A percentile compares a stretch with the other conserved stretches of the same genome.
Evolutionary conservation across 2,329 filamentous ascomycete genomes (phyloP).

Genomic region (Colletotrichum kahawae): DNA sequence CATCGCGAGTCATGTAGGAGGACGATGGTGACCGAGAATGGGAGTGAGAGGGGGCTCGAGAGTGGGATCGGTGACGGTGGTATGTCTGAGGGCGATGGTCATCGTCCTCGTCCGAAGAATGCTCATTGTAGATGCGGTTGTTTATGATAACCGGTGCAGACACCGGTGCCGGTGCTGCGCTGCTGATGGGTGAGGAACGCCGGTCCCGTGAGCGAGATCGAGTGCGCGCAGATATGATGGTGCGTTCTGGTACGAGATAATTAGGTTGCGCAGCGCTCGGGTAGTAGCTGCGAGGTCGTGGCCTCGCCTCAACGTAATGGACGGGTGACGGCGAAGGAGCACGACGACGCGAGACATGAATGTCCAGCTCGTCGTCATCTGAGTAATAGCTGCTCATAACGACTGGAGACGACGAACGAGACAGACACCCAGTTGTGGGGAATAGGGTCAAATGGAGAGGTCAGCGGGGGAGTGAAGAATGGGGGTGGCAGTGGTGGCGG

Average conservation of each 20-base stretch:
- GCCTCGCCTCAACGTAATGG: slow-evolving; percentile 49
- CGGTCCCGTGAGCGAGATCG: slow-evolving; percentile 52
- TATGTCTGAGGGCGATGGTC: slow-evolving; percentile 34
- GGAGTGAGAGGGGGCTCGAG: slow-evolving; percentile 25
- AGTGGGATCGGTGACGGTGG: slow-evolving; percentile 31
- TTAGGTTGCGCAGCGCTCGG: slow-evolving; percentile 38
- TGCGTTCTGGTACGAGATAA: slow-evolving; percentile 52
- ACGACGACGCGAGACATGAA: slow-evolving; percentile 47
- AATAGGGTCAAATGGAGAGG: background rate
- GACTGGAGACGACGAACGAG: background rate
- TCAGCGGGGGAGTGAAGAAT: background rate
- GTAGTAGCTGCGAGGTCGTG: slow-evolving; percentile 46
- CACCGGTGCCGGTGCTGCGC: slow-evolving; percentile 28
- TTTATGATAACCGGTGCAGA: slow-evolving; percentile 57
- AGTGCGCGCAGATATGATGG: slow-evolving; percentile 47
- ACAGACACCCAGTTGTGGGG: background rate
- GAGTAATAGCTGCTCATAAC: slow-evolving; percentile 45
- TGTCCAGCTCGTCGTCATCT: slow-evolving; percentile 61
- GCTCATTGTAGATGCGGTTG: slow-evolving; percentile 57
- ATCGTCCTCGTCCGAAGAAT: slow-evolving; percentile 49
- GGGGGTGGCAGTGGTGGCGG: background rate
- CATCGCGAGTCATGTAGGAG: slow-evolving; percentile 45
- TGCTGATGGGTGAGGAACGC: slow-evolving; percentile 43
- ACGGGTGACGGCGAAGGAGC: slow-evolving; percentile 44
- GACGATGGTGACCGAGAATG: slow-evolving; percentile 40